These are phyloP conservation scores for Kokia cookei DNA, from an alignment of 441 rosid genomes.

Conservation along the genomic window DNA sequence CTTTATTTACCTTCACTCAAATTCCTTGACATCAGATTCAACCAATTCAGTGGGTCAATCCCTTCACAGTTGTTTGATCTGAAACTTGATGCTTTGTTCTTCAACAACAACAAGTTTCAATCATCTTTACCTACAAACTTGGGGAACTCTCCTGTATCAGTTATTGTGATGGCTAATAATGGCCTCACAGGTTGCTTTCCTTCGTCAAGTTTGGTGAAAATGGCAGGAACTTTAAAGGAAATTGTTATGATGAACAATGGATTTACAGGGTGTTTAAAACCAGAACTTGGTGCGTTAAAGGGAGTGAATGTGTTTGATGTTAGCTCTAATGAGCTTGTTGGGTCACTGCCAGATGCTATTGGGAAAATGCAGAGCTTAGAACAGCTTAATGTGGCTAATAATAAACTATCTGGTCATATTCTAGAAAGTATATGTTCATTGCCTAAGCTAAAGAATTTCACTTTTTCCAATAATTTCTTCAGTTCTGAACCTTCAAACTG, in stretches of 20 bases:
- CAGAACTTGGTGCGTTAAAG: constrained; percentile 50
- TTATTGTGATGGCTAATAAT: constrained; percentile 69
- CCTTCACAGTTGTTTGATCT: constrained; percentile 55
- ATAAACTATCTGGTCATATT: constrained; percentile 54
- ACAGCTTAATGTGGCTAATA: constrained; percentile 66
- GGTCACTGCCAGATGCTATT: constrained; percentile 53
- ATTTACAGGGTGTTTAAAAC: constrained; percentile 56
- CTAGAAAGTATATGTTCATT: constrained; percentile 56
- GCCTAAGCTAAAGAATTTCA: constrained; percentile 71
- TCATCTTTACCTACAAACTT: constrained; percentile 59
- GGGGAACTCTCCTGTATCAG: constrained; percentile 77
- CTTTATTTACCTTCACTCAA: constrained; percentile 56
- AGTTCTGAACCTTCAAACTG: constrained; percentile 52
- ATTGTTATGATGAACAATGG: constrained; percentile 45
- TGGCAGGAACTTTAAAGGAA: constrained; percentile 56
- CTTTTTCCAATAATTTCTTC: constrained; percentile 67
- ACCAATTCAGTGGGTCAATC: constrained; percentile 46
- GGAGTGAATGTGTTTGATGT: constrained; percentile 63
- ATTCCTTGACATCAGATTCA: constrained; percentile 71
- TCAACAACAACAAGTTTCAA: constrained; percentile 64
- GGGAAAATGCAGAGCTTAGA: constrained; percentile 68
- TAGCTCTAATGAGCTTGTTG: constrained; percentile 58
- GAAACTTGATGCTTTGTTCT: constrained; percentile 74
- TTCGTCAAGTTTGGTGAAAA: constrained; percentile 43
- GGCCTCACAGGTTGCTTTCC: constrained; percentile 58